A percentile compares a stretch with the other conserved stretches of the same genome.
These are phyloP conservation scores for Gnetum montanum DNA, from an alignment of 75 land plant species.

Conservation along the genomic window DNA sequence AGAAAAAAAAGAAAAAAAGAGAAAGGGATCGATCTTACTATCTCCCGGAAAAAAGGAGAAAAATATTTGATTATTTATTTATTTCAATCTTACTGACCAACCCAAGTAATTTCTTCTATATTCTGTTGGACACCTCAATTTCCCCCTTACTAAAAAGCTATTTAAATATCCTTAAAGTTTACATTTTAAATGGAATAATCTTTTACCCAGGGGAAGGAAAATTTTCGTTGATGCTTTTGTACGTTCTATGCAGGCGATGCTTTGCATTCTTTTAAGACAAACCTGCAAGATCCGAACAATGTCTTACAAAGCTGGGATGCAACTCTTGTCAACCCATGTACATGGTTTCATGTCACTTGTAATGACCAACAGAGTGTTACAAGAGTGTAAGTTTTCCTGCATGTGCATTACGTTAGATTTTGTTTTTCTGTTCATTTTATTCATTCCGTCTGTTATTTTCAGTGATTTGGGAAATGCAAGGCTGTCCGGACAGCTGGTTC, in stretches of 20 bases:
- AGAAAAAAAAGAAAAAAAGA: too few species aligned
- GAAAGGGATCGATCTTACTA: too few species aligned
- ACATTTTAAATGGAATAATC: too few species aligned
- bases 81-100: too few species aligned
- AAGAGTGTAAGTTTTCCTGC: conserved; percentile 60
- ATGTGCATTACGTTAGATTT: background rate
- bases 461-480: conserved; percentile 91
- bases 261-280: conserved; percentile 46
- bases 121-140: too few species aligned
- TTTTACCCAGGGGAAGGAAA: too few species aligned
- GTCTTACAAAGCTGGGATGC: conserved; percentile 97
- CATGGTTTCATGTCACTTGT: conserved; percentile 97
- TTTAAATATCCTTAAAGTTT: too few species aligned
- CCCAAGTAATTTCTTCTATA: too few species aligned
- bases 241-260: conserved; percentile 68
- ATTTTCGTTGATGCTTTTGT: background rate
- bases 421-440: background rate
- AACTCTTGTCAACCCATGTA: conserved; percentile 90
- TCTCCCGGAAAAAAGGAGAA: too few species aligned
- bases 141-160: too few species aligned
- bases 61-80: too few species aligned
- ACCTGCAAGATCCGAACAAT: conserved; percentile 60
- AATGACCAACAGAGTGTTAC: conserved; percentile 69
- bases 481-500: conserved; percentile 63
- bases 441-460: conserved; percentile 1